phyloP scores from a whole-genome alignment of 257 asterid species.

The Echites panduratus region DNA sequence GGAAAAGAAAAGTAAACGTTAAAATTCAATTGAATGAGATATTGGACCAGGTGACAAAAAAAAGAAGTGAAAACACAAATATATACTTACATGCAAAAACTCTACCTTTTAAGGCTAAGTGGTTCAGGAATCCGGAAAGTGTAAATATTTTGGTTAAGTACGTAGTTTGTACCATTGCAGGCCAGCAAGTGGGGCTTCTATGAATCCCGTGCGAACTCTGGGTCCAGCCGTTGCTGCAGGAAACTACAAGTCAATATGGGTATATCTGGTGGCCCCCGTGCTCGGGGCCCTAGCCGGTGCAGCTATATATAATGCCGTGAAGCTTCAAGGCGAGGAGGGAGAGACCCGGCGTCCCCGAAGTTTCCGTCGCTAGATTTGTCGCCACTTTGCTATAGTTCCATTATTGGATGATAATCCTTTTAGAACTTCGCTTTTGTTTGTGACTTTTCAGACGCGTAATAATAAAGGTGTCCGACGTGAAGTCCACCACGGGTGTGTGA shows the following conservation, averaged over 20 bases:
- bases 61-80: too few species aligned
- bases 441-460: not conserved
- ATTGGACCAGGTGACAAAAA: too few species aligned
- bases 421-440: not conserved
- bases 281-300: constrained; percentile 87
- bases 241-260: constrained; percentile 73
- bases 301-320: constrained; percentile 35
- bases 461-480: constrained; percentile 4
- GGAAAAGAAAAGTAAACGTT: too few species aligned
- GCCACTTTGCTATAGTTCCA: not conserved
- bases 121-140: too few species aligned
- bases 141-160: not conserved
- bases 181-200: constrained; percentile 82
- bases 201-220: constrained; percentile 85
- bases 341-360: constrained; percentile 27
- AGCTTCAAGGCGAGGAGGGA: constrained; percentile 19
- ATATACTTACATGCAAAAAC: too few species aligned
- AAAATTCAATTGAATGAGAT: too few species aligned
- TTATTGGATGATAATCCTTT: not conserved
- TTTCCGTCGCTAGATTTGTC: constrained; percentile 28
- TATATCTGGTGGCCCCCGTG: constrained; percentile 72
- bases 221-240: constrained; percentile 95
- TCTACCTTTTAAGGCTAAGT: too few species aligned
- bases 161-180: constrained; percentile 22
- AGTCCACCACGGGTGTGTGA: not conserved